These are phyloP conservation scores for Aureobasidium namibiae DNA, from an alignment of 2,329 filamentous ascomycete genomes.

Conservation along the genomic window DNA sequence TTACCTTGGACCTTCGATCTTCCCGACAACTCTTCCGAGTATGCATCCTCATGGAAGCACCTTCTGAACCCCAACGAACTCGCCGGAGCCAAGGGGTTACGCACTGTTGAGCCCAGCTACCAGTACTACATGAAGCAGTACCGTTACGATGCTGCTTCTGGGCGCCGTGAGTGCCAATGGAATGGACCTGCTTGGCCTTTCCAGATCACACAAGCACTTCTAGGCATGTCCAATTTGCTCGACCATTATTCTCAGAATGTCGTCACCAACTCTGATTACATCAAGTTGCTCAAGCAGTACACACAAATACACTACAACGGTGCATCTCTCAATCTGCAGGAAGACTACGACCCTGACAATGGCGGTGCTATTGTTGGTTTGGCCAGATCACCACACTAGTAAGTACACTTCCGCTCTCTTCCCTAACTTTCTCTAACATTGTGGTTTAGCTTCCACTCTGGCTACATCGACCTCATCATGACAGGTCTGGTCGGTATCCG, in stretches of 20 bases:
- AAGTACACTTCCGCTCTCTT: no score
- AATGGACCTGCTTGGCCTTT: slow-evolving; percentile 39
- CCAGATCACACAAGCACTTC: slow-evolving; percentile 34
- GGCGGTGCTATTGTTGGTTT: slow-evolving; percentile 35
- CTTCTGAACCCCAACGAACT: slow-evolving; percentile 29
- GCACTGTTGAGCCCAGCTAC: slow-evolving; percentile 37
- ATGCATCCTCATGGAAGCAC: slow-evolving; percentile 32
- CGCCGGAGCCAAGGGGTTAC: slow-evolving; percentile 29
- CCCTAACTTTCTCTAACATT: no score
- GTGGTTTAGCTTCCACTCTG: slow-evolving; percentile 32
- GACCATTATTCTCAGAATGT: slow-evolving; percentile 31
- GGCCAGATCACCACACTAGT: slow-evolving; percentile 35
- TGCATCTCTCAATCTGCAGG: slow-evolving; percentile 30
- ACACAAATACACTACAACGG: slow-evolving; percentile 34
- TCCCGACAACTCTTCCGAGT: slow-evolving; percentile 31
- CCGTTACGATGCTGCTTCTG: slow-evolving; percentile 27
- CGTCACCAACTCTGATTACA: slow-evolving; percentile 29
- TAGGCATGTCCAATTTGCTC: slow-evolving; percentile 35
- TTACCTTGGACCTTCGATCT: slow-evolving; percentile 37
- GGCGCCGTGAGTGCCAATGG: slow-evolving; percentile 36
- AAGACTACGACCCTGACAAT: slow-evolving; percentile 38
- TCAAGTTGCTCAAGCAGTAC: slow-evolving; percentile 30
- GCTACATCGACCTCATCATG: slow-evolving; percentile 35
- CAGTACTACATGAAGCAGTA: slow-evolving; percentile 40
- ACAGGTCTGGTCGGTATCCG: slow-evolving; percentile 36